A percentile compares a stretch with the other conserved stretches of the same genome.
These are phyloP conservation scores for Thermothielavioides terrestris DNA, from an alignment of 495 filamentous ascomycete species.

Conservation along the genomic window DNA sequence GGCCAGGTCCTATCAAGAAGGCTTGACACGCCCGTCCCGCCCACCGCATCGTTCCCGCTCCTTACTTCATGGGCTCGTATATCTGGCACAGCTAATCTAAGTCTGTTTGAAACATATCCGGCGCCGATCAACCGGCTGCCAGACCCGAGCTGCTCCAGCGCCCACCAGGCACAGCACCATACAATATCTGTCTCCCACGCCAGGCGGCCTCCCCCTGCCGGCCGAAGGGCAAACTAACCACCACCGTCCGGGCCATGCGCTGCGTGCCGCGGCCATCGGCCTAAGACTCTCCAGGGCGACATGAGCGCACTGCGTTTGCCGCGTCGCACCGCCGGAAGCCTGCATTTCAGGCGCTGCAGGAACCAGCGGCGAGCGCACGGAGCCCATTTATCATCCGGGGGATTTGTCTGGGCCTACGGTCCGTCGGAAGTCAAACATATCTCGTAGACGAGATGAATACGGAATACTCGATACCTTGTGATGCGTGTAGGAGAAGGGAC, in stretches of 20 bases:
- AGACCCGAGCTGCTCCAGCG: background rate
- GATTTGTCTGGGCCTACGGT: background rate
- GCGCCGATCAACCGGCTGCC: background rate
- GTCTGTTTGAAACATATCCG: background rate
- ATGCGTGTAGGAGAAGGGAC: no score
- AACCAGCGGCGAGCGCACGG: background rate
- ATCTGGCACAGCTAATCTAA: background rate
- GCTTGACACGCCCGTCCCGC: no score
- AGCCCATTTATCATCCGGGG: background rate
- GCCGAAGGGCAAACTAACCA: no score
- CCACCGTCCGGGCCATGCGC: no score
- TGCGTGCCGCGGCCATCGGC: background rate
- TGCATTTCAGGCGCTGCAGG: conserved; percentile 12
- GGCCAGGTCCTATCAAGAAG: no score
- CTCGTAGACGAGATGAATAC: no score
- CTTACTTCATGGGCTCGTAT: background rate
- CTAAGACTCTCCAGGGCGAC: background rate
- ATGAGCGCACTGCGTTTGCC: background rate
- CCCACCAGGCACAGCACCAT: background rate
- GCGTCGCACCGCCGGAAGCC: background rate
- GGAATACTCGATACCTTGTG: no score
- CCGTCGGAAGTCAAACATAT: background rate
- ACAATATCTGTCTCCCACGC: conserved; percentile 4
- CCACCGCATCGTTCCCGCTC: no score
- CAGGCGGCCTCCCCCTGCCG: background rate